Evolutionary conservation across 768 basidiomycete species (phyloP).

Genomic region (Russula vinacea): DNA sequence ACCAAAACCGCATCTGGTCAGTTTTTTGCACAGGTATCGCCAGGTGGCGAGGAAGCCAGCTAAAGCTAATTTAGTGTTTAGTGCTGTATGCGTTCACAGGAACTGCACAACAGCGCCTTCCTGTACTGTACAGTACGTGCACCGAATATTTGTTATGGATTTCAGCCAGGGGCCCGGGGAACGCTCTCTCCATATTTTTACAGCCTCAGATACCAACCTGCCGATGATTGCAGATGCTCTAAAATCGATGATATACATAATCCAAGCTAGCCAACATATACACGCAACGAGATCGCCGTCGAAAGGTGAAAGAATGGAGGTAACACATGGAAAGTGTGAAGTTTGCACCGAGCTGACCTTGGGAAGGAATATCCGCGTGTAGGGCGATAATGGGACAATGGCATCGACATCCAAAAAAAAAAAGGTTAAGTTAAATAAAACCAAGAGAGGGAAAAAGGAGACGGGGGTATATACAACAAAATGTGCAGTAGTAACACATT

Average conservation of each 20-base stretch:
- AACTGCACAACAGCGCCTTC: too few relatives aligned
- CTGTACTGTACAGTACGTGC: too few relatives aligned
- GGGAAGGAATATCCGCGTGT: slow-evolving; percentile 15
- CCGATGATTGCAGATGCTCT: background rate
- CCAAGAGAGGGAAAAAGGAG: background rate
- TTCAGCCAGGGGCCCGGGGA: too few relatives aligned
- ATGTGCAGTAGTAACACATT: slow-evolving; percentile 22
- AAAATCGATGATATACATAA: slow-evolving; percentile 14
- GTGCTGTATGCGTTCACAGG: too few relatives aligned
- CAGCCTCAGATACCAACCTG: too few relatives aligned
- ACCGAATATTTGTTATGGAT: too few relatives aligned
- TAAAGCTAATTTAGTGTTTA: too few relatives aligned
- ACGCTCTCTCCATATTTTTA: too few relatives aligned
- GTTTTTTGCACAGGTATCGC: too few relatives aligned
- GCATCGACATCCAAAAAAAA: background rate
- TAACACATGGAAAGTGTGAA: background rate
- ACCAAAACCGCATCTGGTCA: too few relatives aligned
- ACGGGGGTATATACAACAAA: background rate
- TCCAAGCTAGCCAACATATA: slow-evolving; percentile 22
- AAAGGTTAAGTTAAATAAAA: background rate
- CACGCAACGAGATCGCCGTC: slow-evolving; percentile 11
- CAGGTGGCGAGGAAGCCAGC: too few relatives aligned
- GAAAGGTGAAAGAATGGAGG: background rate
- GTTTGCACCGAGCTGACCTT: background rate
- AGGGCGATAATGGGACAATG: slow-evolving; percentile 7